A percentile compares a stretch with the other conserved stretches of the same genome.
Conservation (phyloP, 495 filamentous ascomycete genomes). For the Lophiostoma macrostomum region DNA sequence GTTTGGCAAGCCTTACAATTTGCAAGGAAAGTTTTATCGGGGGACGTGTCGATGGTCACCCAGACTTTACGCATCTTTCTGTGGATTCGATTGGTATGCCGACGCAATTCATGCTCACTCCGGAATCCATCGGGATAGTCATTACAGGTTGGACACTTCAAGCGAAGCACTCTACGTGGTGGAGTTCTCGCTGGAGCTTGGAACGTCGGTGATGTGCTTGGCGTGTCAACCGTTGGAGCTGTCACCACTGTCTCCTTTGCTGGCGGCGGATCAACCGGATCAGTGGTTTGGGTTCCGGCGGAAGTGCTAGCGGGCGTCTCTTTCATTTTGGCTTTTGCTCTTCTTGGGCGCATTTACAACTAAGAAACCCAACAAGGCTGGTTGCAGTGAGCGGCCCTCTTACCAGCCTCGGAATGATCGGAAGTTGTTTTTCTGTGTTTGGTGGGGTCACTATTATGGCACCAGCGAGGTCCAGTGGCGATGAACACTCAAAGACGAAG, state of each 20-base stretch:
- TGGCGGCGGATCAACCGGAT: slow-evolving; percentile 6
- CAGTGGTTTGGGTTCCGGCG: slow-evolving; percentile 18
- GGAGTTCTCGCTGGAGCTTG: slow-evolving; percentile 18
- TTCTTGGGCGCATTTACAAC: slow-evolving; percentile 15
- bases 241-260: slow-evolving; percentile 23
- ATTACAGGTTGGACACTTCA: slow-evolving; percentile 30
- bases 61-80: slow-evolving; percentile 32
- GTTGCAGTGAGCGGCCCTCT: neutral
- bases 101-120: slow-evolving; percentile 32
- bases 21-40: slow-evolving; percentile 29
- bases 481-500: neutral
- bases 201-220: slow-evolving; percentile 27
- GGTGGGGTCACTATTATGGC: slow-evolving; percentile 19
- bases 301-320: slow-evolving; percentile 21
- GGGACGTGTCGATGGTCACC: slow-evolving; percentile 34
- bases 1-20: slow-evolving; percentile 35
- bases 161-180: slow-evolving; percentile 22
- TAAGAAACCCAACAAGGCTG: slow-evolving; percentile 15
- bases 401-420: slow-evolving; percentile 15
- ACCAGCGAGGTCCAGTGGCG: slow-evolving; percentile 4
- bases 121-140: slow-evolving; percentile 36
- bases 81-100: slow-evolving; percentile 33
- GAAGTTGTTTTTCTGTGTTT: slow-evolving; percentile 6
- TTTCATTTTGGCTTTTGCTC: slow-evolving; percentile 27
- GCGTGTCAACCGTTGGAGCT: slow-evolving; percentile 17